Base-by-base conservation (phyloP, 2,329 filamentous ascomycete species). In the Trichoderma sp. region DNA sequence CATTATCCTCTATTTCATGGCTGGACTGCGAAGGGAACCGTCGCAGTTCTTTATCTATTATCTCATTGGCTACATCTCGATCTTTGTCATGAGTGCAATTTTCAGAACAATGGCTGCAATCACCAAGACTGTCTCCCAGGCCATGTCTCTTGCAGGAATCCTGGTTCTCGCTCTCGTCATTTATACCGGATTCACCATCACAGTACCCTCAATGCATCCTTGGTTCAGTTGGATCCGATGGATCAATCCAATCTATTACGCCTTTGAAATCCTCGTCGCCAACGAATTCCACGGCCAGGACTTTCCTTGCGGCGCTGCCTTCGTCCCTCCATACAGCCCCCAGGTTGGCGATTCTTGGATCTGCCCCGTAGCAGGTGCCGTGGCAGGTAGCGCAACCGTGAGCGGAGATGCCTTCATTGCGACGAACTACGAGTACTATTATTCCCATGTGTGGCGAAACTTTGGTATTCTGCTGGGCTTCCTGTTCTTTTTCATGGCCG, bases 211-310 rank as follows among this genome's bases (percentile, higher is more conserved):
- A 74, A 93, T 91, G 90, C 85, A 89, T 27, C 86, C 86, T 0
- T 95, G 91, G 91, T 89, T 91, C 60, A 82, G 87, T 33, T 94
- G 92, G 92, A 90, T 94, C 64, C 87, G 89, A 33, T 93, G 89
- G 80, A 83, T 94, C 62, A 90, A 94, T 70, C 91, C 91, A 0
- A 86, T 94, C 43, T 89, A 84, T 56, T 94, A 94, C 74, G 89
- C 86, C 2, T 95, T 94, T 72, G 91, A 94, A 76, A 85, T 87
- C 2, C 81, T 93, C 21, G 86, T 92, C 78, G 83, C 89, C 70
- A 94, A 94, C 77, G 92, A 96, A 76, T 91, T 92, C 73, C 85
- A 87, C 70, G 83, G 84, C 5, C 84, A 82, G 1, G 73, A 83
- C 0, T 90, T 89, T 59, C 78, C 80, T 1, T 93, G 91, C 71